Conservation (phyloP, 2,329 filamentous ascomycete genomes). For the Fusarium secorum region DNA sequence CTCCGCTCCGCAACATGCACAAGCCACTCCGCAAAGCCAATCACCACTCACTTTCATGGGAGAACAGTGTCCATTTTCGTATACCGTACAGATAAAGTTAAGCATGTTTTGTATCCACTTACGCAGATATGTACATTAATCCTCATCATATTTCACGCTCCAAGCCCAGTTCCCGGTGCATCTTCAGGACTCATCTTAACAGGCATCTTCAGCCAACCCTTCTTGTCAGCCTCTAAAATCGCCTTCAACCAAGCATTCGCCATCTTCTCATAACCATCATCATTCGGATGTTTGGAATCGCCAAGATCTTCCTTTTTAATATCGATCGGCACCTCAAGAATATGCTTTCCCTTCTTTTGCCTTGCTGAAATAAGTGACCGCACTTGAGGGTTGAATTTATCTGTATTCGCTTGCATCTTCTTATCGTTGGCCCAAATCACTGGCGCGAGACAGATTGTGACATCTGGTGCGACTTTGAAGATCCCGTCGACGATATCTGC, state of each 20-base stretch:
- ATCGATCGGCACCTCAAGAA: constrained; percentile 18
- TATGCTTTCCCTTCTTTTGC: constrained; percentile 9
- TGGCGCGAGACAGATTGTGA: constrained; percentile 18
- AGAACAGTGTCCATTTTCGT: neutral
- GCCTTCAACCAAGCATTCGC: constrained; percentile 25
- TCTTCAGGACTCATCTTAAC: constrained; percentile 3
- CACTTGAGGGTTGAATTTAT: constrained; percentile 19
- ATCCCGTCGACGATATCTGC: constrained; percentile 15
- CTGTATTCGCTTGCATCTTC: constrained; percentile 23
- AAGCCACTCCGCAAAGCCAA: constrained; percentile 1
- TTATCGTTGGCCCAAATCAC: constrained; percentile 28
- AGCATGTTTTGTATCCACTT: neutral
- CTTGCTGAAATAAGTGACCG: neutral
- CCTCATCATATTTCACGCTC: neutral
- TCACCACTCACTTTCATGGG: neutral
- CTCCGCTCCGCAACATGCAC: neutral
- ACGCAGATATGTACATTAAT: rapidly evolving
- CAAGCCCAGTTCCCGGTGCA: constrained; percentile 13
- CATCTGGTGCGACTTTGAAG: constrained; percentile 22
- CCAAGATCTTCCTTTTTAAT: constrained; percentile 14
- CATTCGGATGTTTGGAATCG: constrained; percentile 25
- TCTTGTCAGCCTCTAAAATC: constrained; percentile 16
- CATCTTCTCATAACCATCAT: constrained; percentile 31
- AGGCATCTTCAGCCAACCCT: constrained; percentile 24
- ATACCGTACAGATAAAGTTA: neutral